Evolutionary conservation across 2,329 filamentous ascomycete genomes (phyloP), one percentile per base, ranked within the genome.

Genomic region (Chlorencoelia australis): DNA sequence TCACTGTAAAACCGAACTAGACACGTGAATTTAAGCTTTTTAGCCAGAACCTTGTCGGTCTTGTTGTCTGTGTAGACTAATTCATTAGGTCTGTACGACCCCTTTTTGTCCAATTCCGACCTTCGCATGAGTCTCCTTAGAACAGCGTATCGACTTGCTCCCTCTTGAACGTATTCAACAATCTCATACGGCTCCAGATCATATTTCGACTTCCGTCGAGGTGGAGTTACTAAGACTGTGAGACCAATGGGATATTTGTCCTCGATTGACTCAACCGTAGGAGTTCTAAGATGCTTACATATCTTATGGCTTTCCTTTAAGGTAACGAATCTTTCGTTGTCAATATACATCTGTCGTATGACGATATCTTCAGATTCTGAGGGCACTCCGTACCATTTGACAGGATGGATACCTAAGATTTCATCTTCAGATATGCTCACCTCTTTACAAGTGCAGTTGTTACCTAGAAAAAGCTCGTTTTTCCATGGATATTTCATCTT

Each of bases 401-500:
- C 67, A 0, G 64, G 45, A 26, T 81, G 70, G 2, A 69, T 70
- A 0, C 64, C 66, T 0, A 75, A 49, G 1, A 87, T 62, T 21
- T 84, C 68, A 0, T 67, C 57, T 1, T 68, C 65, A 0, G 63
- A 46, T 3, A 84, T 63, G 18, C 66, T 65, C 8, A 26, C 27
- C 13, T 13, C 20, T 0, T 59, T 40, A 43, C 84, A 91, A 1
- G 78, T 81, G 58, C 85, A 89, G 40, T 87, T 75, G 33, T 86
- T 73, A 0, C 78, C 84, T 0, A 89, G 58, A 43, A 91, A 91
- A 0, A 91, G 57, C 56, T 93, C 84, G 34, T 87, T 82, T 0
- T 59, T 43, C 56, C 74, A 78, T 0, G 79, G 79, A 47, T 89
- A 93, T 7, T 67, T 68, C 58, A 79, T 76, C 5, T 69, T 60